Conservation (phyloP, 352 stramenopile genomes). For the Pythium scleroteichum region DNA sequence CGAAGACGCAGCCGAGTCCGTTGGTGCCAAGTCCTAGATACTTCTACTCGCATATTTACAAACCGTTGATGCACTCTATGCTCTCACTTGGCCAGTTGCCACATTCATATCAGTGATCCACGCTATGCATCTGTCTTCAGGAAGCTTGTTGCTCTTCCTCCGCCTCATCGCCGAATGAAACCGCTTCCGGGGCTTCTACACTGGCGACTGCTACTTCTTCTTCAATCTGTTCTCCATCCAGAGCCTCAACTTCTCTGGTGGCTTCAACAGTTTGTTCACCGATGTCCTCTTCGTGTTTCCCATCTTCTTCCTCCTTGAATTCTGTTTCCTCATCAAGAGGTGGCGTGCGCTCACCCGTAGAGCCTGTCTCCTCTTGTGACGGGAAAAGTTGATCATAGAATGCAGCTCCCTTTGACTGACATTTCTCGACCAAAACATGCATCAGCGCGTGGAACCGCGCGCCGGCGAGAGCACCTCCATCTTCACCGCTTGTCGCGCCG, state of each 20-base stretch:
- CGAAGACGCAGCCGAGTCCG: conserved; percentile 39
- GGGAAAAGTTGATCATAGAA: conserved; percentile 62
- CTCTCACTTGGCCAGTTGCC: background rate
- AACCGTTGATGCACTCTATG: conserved; percentile 5
- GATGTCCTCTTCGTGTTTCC: background rate
- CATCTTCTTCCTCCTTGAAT: background rate
- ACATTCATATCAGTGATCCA: conserved; percentile 9
- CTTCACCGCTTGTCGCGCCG: background rate
- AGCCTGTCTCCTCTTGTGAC: conserved; percentile 44
- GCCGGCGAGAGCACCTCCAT: conserved; percentile 3
- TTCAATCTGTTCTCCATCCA: background rate
- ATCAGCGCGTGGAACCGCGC: conserved; percentile 41
- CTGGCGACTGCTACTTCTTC: background rate
- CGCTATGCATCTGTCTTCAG: background rate
- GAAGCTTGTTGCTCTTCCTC: background rate
- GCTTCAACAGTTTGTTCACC: background rate
- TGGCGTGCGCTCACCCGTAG: conserved; percentile 18
- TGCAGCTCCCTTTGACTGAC: conserved; percentile 35
- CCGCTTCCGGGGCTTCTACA: too few relatives aligned
- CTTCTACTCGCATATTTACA: conserved; percentile 18
- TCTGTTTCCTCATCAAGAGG: conserved; percentile 18
- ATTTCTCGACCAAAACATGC: conserved; percentile 61
- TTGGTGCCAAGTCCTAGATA: conserved; percentile 10
- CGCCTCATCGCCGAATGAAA: too few relatives aligned
- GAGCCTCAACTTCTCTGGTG: background rate